phyloP scores from a whole-genome alignment of 306 rosid genomes.

The Cucurbita ficifolia region DNA sequence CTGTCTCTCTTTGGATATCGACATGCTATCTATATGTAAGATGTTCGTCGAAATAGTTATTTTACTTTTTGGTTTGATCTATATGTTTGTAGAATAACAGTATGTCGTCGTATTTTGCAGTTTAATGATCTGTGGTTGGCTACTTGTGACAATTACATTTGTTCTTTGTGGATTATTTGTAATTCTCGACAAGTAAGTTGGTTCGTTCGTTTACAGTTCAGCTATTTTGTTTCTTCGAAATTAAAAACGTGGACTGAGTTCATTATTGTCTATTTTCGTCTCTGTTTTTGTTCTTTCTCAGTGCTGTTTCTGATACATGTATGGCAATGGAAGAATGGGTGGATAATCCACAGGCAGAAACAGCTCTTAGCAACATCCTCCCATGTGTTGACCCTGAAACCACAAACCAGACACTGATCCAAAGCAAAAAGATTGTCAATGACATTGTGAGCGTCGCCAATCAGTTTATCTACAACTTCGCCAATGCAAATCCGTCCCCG shows the following conservation, averaged over 20 bases:
- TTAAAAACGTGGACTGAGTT: neutral
- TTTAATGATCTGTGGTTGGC: slow-evolving; percentile 85
- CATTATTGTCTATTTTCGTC: neutral
- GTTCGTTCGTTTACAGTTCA: neutral
- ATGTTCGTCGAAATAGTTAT: slow-evolving; percentile 1
- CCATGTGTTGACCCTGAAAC: slow-evolving; percentile 87
- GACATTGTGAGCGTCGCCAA: slow-evolving; percentile 60
- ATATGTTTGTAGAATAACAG: slow-evolving; percentile 13
- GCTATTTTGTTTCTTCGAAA: neutral
- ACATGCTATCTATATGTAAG: slow-evolving; percentile 85
- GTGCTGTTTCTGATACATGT: slow-evolving; percentile 78
- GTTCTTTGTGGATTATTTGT: slow-evolving; percentile 82
- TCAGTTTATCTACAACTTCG: slow-evolving; percentile 42
- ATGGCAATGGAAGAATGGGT: slow-evolving; percentile 94
- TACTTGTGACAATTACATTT: slow-evolving; percentile 74
- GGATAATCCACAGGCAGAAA: slow-evolving; percentile 71
- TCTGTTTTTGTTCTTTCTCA: slow-evolving; percentile 5
- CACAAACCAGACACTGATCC: slow-evolving; percentile 58
- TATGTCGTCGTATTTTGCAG: slow-evolving; percentile 34
- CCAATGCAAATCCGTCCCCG: slow-evolving; percentile 37
- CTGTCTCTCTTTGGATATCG: slow-evolving; percentile 63
- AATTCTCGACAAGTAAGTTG: slow-evolving; percentile 67
- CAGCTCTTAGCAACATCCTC: slow-evolving; percentile 80
- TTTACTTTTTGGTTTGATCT: neutral
- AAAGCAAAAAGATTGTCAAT: slow-evolving; percentile 56